Evolutionary conservation across 1,284 basidiomycete species (phyloP).

Genomic region (Phellopilus nigrolimitatus): DNA sequence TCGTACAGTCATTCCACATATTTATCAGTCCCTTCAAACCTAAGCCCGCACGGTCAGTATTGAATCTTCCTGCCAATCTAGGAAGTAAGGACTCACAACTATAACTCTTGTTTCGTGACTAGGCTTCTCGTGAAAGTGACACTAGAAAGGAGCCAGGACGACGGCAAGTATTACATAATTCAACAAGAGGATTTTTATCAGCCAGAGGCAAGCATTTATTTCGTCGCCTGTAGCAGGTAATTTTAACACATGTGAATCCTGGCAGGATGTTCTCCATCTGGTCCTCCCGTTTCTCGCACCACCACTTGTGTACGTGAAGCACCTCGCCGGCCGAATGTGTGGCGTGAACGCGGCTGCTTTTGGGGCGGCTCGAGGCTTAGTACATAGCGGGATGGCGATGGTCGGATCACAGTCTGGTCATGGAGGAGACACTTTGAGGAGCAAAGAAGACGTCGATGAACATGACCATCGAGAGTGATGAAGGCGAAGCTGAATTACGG

Average conservation of each 20-base stretch:
- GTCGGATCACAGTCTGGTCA: not conserved
- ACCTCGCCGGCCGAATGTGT: conserved; percentile 6
- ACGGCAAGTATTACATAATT: conserved; percentile 43
- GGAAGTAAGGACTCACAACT: not conserved
- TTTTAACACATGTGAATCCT: not conserved
- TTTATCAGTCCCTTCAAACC: conserved; percentile 43
- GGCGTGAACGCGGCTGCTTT: conserved; percentile 8
- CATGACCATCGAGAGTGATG: too few relatives aligned
- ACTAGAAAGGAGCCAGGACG: conserved; percentile 32
- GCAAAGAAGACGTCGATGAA: too few relatives aligned
- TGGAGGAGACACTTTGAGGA: too few relatives aligned
- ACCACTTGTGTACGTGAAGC: conserved; percentile 7
- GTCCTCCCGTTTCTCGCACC: conserved; percentile 15
- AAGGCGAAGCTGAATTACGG: too few relatives aligned
- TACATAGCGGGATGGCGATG: conserved; percentile 1
- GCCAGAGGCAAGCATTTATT: conserved; percentile 39
- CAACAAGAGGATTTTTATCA: conserved; percentile 62
- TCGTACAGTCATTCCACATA: conserved; percentile 49
- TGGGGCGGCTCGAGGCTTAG: not conserved
- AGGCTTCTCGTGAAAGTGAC: conserved; percentile 42
- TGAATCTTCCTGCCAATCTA: not conserved
- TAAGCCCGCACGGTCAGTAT: conserved; percentile 42
- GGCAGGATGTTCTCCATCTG: conserved; percentile 12
- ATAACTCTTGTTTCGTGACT: not conserved
- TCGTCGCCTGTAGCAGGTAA: not conserved